A percentile compares a stretch with the other conserved stretches of the same genome.
Conservation (phyloP, 768 basidiomycete genomes). For the Postia placenta region DNA sequence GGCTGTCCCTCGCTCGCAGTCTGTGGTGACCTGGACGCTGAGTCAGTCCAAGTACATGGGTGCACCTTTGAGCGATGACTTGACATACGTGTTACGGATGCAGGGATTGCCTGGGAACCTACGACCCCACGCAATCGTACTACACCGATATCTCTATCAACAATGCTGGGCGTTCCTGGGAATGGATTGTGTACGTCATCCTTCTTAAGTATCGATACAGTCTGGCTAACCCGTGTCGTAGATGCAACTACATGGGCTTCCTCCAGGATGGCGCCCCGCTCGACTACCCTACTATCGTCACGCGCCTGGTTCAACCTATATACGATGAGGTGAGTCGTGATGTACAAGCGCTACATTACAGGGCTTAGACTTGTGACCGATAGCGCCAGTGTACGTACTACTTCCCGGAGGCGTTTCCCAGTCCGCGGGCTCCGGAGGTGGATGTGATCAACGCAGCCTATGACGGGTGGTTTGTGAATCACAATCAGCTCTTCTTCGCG, state of each 20-base stretch:
- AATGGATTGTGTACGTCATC: slow-evolving; percentile 52
- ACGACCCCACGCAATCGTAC: slow-evolving; percentile 30
- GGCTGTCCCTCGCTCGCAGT: slow-evolving; percentile 29
- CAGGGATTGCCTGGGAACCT: slow-evolving; percentile 36
- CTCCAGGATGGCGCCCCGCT: slow-evolving; percentile 33
- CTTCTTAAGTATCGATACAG: neutral
- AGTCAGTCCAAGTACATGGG: slow-evolving; percentile 33
- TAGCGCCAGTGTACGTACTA: slow-evolving; percentile 66
- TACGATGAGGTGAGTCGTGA: slow-evolving; percentile 44
- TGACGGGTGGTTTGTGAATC: slow-evolving; percentile 55
- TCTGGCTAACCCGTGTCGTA: slow-evolving; percentile 28
- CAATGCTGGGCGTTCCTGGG: slow-evolving; percentile 58
- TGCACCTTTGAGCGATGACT: neutral
- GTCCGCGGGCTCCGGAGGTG: slow-evolving; percentile 38
- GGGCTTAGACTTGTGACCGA: neutral
- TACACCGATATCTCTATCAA: slow-evolving; percentile 54
- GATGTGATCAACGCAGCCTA: slow-evolving; percentile 42
- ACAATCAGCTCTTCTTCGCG: slow-evolving; percentile 60
- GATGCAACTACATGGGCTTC: slow-evolving; percentile 67
- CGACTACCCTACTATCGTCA: slow-evolving; percentile 40
- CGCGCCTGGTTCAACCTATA: slow-evolving; percentile 45
- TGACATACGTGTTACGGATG: neutral
- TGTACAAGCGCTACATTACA: neutral
- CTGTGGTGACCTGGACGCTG: slow-evolving; percentile 39
- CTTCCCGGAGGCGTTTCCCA: slow-evolving; percentile 56